Evolutionary conservation across 2,329 filamentous ascomycete genomes (phyloP), one percentile per base, ranked within the genome.

Genomic region (Reticulascus tulasneorum): DNA sequence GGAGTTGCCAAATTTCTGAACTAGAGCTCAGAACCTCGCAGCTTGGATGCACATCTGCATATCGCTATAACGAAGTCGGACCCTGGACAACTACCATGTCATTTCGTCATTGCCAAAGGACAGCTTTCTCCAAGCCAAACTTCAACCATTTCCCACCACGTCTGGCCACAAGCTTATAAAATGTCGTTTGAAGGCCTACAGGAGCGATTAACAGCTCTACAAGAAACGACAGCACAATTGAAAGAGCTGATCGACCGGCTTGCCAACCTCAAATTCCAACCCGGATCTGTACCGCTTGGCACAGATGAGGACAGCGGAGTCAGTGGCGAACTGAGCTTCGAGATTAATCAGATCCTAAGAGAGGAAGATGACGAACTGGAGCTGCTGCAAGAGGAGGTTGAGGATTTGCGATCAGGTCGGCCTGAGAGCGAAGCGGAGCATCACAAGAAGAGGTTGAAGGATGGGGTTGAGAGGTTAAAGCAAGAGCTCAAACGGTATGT

Each of bases 311-410:
- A 75, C 32, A 66, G 66, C 40, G 71, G 73, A 44, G 68, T 73
- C 23, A 78, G 83, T 37, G 59, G 82, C 15, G 89, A 95, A 62
- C 75, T 96, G 22, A 78, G 79, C 46, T 71, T 77, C 16, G 89
- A 96, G 58, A 94, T 96, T 45, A 81, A 84, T 47, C 80, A 86
- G 52, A 75, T 76, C 13, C 63, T 96, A 42, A 83, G 86, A 49
- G 82, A 86, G 38, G 77, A 85, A 32, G 82, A 94, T 50, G 87
- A 94, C 45, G 87, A 94, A 40, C 75, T 93, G 46, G 90, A 94
- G 58, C 62, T 93, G 13, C 56, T 96, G 22, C 71, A 70, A 30
- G 87, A 93, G 55, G 89, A 95, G 52, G 73, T 87, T 19, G 76
- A 84, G 43, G 87, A 87, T 50, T 62, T 89, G 18, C 69, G 75